phyloP scores from a whole-genome alignment of 805 yeast genomes.

The Zygotorulaspora chibaensis region DNA sequence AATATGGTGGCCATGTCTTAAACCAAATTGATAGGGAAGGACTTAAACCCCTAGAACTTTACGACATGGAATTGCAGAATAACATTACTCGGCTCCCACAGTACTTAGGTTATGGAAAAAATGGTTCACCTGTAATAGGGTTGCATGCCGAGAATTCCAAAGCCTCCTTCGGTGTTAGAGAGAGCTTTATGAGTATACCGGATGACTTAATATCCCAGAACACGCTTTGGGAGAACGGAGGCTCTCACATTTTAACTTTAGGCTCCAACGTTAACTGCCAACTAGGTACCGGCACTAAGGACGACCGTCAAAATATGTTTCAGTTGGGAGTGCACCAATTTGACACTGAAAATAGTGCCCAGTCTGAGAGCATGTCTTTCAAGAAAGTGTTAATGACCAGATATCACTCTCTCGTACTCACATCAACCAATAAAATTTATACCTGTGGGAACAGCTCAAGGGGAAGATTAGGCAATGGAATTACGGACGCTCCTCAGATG shows the following conservation, averaged over 20 bases:
- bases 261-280: slow-evolving; percentile 63
- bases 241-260: slow-evolving; percentile 53
- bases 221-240: slow-evolving; percentile 40
- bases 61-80: slow-evolving; percentile 24
- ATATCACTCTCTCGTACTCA: slow-evolving; percentile 58
- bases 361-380: slow-evolving; percentile 31
- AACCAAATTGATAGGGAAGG: slow-evolving; percentile 64
- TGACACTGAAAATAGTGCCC: slow-evolving; percentile 5
- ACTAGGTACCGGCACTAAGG: slow-evolving; percentile 63
- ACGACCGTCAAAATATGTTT: slow-evolving; percentile 44
- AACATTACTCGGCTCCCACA: slow-evolving; percentile 12
- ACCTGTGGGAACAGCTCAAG: slow-evolving; percentile 65
- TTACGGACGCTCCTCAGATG: slow-evolving; percentile 38
- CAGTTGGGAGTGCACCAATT: slow-evolving; percentile 35
- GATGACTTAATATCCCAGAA: neutral
- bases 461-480: slow-evolving; percentile 67
- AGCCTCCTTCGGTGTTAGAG: neutral
- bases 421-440: slow-evolving; percentile 49
- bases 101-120: slow-evolving; percentile 8
- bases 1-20: slow-evolving; percentile 30
- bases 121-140: slow-evolving; percentile 1
- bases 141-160: slow-evolving; percentile 5
- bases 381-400: slow-evolving; percentile 53
- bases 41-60: slow-evolving; percentile 66
- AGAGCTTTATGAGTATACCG: slow-evolving; percentile 9